Evolutionary conservation across 352 stramenopile genomes (phyloP), one percentile per base, ranked within the genome.

Genomic region (Phytopythium sindhum): DNA sequence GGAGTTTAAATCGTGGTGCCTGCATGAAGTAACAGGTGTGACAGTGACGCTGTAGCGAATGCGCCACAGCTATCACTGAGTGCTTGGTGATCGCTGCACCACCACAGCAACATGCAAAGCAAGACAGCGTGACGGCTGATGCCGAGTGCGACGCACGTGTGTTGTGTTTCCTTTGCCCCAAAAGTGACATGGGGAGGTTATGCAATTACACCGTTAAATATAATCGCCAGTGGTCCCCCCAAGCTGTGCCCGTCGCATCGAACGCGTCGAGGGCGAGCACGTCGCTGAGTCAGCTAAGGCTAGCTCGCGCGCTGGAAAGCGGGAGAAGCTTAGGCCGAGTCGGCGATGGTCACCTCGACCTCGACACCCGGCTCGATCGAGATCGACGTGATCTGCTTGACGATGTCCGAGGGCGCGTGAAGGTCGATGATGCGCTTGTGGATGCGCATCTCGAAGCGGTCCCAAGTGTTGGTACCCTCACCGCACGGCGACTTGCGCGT

Each of bases 371-470:
- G 94, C 81, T 99, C 97, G 74, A 99, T 99, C 65, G 86, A 97
- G 86, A 99, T 99, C 68, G 91, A 98, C 61, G 98, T 99, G 80
- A 99, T 99, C 85, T 99, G 93, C 95, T 99, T 99, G 64, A 99
- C 97, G 66, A 99, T 98, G 86, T 99, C 97, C 75, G 96, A 98
- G 53, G 98, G 96, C 63, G 96, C 95, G 80, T 99, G 91, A 64
- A 99, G 84, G 80, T 99, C 98, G 78, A 99, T 98, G 78, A 99
- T 97, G 73, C 98, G 95, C 95, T 99, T 99, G 90, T 98, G 92
- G 74, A 97, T 97, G 78, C 97, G 92, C 97, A 99, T 99, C 83
- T 99, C 96, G 82, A 99, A 99, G 67, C 96, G 88, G 85, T 99
- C 98, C 94, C 96, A 99, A 50, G 97, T 99, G 90, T 99, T 99